phyloP scores from a whole-genome alignment of 441 rosid species.

The Arabidopsis hybrid region DNA sequence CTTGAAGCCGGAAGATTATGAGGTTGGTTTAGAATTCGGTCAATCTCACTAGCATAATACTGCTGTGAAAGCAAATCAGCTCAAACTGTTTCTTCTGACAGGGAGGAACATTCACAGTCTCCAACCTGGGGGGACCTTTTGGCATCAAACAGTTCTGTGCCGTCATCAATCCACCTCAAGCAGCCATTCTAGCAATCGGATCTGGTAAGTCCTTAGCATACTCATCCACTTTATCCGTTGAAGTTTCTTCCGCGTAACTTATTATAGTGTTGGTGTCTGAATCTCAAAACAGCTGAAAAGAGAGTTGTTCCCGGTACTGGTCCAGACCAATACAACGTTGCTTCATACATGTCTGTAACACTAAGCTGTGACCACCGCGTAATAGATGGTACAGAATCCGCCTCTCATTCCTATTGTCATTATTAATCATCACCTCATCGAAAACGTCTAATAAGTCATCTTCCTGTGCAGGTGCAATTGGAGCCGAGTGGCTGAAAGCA shows the following conservation, averaged over 20 bases:
- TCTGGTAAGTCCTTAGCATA: conserved; percentile 59
- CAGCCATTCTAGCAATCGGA: conserved; percentile 94
- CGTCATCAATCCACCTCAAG: conserved; percentile 93
- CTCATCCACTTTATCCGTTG: conserved; percentile 5
- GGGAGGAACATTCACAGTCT: conserved; percentile 97
- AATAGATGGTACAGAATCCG: conserved; percentile 65
- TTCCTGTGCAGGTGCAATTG: conserved; percentile 71
- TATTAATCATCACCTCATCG: conserved; percentile 5
- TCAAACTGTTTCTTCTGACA: conserved; percentile 43
- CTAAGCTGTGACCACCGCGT: conserved; percentile 97
- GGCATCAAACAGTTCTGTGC: conserved; percentile 97
- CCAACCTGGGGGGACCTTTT: conserved; percentile 97
- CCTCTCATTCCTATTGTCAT: not conserved
- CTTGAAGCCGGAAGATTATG: conserved; percentile 91
- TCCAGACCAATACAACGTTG: conserved; percentile 67
- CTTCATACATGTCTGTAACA: conserved; percentile 87
- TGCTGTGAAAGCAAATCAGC: conserved; percentile 5
- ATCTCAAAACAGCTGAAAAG: conserved; percentile 73
- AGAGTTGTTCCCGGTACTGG: conserved; percentile 81
- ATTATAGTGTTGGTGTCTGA: conserved; percentile 22
- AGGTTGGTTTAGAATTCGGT: conserved; percentile 52
- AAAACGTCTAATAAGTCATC: conserved; percentile 20
- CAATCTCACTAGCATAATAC: not conserved
- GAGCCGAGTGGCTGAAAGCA: conserved; percentile 97
- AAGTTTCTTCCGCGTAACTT: conserved; percentile 5